Evolutionary conservation across 768 basidiomycete species (phyloP).

Genomic region (Daedaleopsis nitida): DNA sequence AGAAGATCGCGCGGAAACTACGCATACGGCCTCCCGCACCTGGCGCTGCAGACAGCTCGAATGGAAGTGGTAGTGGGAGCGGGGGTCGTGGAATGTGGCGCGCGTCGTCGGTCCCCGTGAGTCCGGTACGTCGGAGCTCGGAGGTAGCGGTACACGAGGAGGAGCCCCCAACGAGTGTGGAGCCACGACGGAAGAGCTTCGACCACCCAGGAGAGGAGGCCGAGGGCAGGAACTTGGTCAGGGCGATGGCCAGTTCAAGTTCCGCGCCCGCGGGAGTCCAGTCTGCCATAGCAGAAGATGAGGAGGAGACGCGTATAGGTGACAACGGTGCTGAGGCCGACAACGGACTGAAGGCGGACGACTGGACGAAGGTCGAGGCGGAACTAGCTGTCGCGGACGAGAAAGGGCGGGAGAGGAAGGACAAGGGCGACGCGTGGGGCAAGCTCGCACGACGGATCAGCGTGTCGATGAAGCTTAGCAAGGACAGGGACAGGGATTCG

Average conservation of each 20-base stretch:
- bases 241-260: constrained; percentile 8
- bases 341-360: constrained; percentile 24
- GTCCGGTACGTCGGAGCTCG: constrained; percentile 32
- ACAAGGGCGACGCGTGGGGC: constrained; percentile 58
- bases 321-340: constrained; percentile 6
- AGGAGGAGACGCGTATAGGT: constrained; percentile 1
- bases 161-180: constrained; percentile 38
- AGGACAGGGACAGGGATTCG: constrained; percentile 32
- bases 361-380: constrained; percentile 37
- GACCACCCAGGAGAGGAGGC: constrained; percentile 33
- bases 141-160: constrained; percentile 43
- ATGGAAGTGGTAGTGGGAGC: background rate
- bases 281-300: constrained; percentile 13
- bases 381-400: constrained; percentile 13
- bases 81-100: constrained; percentile 31
- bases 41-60: background rate
- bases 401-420: constrained; percentile 29
- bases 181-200: constrained; percentile 45
- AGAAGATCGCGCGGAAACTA: constrained; percentile 70
- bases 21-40: constrained; percentile 29
- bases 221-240: constrained; percentile 17
- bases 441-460: constrained; percentile 67
- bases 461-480: constrained; percentile 50
- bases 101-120: constrained; percentile 60
- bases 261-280: background rate